phyloP scores from a whole-genome alignment of 1,139 yeast genomes.

The Blastobotrys indianensis region DNA sequence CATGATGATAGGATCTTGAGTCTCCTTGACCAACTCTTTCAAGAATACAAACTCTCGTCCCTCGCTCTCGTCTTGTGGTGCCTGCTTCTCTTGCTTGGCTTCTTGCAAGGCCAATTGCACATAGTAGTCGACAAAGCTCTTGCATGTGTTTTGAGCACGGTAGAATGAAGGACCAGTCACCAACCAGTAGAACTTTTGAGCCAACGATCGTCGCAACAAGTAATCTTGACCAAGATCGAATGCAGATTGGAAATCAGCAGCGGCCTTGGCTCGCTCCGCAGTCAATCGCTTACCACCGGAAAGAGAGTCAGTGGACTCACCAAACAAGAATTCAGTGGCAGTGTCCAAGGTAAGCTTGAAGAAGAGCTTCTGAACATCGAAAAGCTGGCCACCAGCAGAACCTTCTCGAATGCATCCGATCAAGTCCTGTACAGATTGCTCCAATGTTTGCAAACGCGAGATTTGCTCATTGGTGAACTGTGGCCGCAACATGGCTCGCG shows the following conservation, averaged over 20 bases:
- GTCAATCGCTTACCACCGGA: conserved; percentile 11
- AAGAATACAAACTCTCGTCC: conserved; percentile 23
- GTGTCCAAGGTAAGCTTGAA: conserved; percentile 49
- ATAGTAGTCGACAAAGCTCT: conserved; percentile 30
- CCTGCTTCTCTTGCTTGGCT: conserved; percentile 10
- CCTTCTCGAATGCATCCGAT: conserved; percentile 19
- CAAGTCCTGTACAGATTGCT: conserved; percentile 39
- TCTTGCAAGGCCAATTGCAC: conserved; percentile 26
- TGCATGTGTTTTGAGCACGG: conserved; percentile 23
- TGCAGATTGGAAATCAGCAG: conserved; percentile 39
- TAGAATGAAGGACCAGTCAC: conserved; percentile 35
- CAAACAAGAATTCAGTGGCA: conserved; percentile 53
- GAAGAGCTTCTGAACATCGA: conserved; percentile 46
- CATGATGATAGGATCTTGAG: conserved; percentile 43
- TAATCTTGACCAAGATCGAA: conserved; percentile 41
- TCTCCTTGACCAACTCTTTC: conserved; percentile 45
- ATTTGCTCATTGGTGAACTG: conserved; percentile 51
- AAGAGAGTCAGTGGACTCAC: conserved; percentile 44
- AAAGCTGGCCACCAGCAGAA: conserved; percentile 13
- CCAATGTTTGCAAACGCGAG: conserved; percentile 44
- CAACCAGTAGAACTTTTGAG: conserved; percentile 37
- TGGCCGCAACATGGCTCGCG: conserved; percentile 52
- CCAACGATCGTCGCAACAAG: conserved; percentile 36
- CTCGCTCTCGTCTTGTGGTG: neutral
- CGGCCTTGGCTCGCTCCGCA: conserved; percentile 12